Conservation (phyloP, 441 rosid genomes). For the Syzygium syzygioides region DNA sequence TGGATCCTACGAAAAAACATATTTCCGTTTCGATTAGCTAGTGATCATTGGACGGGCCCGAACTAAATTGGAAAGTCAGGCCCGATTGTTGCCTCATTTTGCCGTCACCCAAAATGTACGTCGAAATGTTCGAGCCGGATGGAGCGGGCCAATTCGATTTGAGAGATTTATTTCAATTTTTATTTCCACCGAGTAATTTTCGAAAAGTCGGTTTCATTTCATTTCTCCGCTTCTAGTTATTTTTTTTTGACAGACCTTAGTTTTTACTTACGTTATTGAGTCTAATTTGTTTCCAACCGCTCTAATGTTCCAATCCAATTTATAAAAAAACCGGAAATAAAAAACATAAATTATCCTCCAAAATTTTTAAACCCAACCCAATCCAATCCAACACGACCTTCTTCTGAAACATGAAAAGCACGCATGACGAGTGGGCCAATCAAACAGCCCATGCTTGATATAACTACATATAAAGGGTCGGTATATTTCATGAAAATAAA, state of each 20-base stretch:
- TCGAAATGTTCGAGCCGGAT: background rate
- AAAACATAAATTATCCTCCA: background rate
- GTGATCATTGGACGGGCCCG: background rate
- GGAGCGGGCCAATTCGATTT: background rate
- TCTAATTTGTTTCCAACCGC: background rate
- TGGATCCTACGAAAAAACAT: background rate
- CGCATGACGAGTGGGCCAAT: background rate
- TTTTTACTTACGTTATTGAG: background rate
- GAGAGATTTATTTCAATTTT: background rate
- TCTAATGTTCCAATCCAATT: background rate
- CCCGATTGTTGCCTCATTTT: background rate
- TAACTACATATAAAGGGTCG: background rate
- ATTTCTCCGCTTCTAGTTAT: background rate
- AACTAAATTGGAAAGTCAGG: background rate
- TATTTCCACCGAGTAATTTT: background rate
- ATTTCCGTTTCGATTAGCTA: background rate
- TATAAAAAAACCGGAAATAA: background rate
- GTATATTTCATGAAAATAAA: no score
- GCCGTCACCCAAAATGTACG: background rate
- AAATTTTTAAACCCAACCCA: background rate
- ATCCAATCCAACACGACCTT: background rate
- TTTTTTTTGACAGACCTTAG: background rate
- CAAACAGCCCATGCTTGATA: background rate
- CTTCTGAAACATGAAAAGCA: background rate
- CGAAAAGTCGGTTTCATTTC: background rate